Percentiles rank a stretch among this genome's conserved stretches.
Conservation (phyloP, 495 filamentous ascomycete species). For the Aspergillus mulundensis region DNA sequence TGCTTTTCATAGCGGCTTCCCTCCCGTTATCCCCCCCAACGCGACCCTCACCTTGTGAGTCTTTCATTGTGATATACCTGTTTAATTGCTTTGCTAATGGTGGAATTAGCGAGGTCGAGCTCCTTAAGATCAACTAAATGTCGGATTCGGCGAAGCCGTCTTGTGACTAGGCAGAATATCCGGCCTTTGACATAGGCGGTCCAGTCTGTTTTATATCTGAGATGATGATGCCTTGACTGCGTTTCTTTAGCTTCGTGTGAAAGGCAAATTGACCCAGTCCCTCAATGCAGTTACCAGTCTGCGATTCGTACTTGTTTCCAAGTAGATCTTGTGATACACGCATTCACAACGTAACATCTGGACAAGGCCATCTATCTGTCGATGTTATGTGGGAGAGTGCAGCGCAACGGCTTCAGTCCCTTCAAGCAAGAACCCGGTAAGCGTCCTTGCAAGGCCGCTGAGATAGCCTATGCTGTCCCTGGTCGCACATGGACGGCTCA, state of each 20-base stretch:
- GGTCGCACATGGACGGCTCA: too few relatives aligned
- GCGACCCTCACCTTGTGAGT: conserved; percentile 52
- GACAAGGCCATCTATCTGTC: too few relatives aligned
- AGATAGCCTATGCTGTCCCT: too few relatives aligned
- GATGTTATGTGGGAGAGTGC: too few relatives aligned
- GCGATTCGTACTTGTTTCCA: neutral
- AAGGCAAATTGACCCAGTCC: neutral
- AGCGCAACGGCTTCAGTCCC: too few relatives aligned
- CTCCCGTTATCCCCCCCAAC: conserved; percentile 53
- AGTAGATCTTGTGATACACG: neutral
- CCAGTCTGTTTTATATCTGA: neutral
- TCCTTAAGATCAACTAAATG: conserved; percentile 35
- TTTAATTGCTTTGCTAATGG: neutral
- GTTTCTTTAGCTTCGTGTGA: neutral
- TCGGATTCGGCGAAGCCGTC: neutral
- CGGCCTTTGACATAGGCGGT: neutral
- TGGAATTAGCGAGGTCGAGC: conserved; percentile 33
- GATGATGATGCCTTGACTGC: neutral
- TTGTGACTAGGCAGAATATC: neutral
- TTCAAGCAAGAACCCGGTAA: too few relatives aligned
- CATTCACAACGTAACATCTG: neutral
- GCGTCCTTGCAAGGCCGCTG: too few relatives aligned
- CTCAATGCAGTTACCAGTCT: neutral
- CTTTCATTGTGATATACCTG: conserved; percentile 5
- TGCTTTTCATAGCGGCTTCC: conserved; percentile 54